Evolutionary conservation across 495 filamentous ascomycete species (phyloP).

Genomic region (Immersiella caudata): DNA sequence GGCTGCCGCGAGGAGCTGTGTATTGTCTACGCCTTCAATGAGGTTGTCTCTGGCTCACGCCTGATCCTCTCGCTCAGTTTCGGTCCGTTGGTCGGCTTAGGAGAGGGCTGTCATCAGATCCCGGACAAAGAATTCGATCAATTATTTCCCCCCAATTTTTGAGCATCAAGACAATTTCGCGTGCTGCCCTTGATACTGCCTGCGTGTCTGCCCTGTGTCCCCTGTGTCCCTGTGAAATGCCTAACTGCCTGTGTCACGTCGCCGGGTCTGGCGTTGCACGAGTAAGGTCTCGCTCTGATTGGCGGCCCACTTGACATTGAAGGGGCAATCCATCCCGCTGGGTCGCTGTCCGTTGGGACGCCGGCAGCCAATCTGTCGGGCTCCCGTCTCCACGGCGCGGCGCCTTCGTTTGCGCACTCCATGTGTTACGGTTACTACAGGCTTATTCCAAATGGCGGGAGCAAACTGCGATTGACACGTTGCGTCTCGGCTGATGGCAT

Average conservation of each 20-base stretch:
- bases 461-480: too few species aligned
- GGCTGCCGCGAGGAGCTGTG: not conserved
- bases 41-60: not conserved
- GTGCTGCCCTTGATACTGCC: not conserved
- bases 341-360: not conserved
- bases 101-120: not conserved
- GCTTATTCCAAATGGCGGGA: too few species aligned
- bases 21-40: not conserved
- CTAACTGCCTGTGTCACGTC: not conserved
- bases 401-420: too few species aligned
- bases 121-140: not conserved
- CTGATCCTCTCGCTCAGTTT: not conserved
- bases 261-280: not conserved
- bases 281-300: not conserved
- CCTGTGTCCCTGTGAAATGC: not conserved
- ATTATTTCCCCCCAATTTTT: not conserved
- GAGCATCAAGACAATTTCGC: not conserved
- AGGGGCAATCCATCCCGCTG: slow-evolving; percentile 2
- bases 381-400: not conserved
- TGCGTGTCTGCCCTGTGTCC: not conserved
- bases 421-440: too few species aligned
- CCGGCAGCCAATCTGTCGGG: not conserved
- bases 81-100: not conserved
- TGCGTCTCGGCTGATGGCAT: too few species aligned
- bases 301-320: not conserved